Evolutionary conservation across 164 flowering plant species (phyloP), one percentile per base, ranked within the genome.

Genomic region (Aristolochia californica): DNA sequence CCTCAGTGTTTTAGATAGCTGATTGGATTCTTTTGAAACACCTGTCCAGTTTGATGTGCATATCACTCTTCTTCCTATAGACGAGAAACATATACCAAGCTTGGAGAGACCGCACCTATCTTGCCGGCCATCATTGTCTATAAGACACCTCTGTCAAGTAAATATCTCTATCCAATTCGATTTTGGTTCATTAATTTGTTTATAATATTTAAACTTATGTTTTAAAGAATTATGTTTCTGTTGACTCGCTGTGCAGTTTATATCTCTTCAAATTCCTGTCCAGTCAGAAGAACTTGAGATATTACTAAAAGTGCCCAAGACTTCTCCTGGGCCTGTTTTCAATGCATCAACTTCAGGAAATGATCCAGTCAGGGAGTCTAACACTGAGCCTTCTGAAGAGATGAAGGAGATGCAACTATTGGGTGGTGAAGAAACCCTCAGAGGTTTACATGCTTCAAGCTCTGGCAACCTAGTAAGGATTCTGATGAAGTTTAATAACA

Each of bases 51-150:
- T 77, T 71, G 85, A 82, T 66, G 63, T 83, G 68, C 74, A 83
- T 62, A 74, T 91, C 61, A 61, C 65, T 66, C 85, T 83, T 48
- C 76, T 83, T 59, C 78, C 97, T 50, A 53, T 78, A 57, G 77
- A 82, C 65, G 79, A 78, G 25, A 62, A 75, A 72, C 77, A 55
- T 48, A 55, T 74, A 48, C 86, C 89, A 21, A 69, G 69, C 64
- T 69, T 91, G 80, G 68, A 73, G 66, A 71, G 66, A 56, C 96
- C 94, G 20, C 79, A 80, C 62, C 73, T 91, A 26, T 75, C 85
- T 64, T 83, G 97, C 81, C 79, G 73, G 45, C 85, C 83, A 9
- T 75, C 78, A 45, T 52, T 77, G 72, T 71, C 86, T 12, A 70
- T 86, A 38, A 63, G 66, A 67, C 81, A 79, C 38, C 64, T 88